phyloP scores from a whole-genome alignment of 73 alveolate genomes.

The Stentor roeselii region DNA sequence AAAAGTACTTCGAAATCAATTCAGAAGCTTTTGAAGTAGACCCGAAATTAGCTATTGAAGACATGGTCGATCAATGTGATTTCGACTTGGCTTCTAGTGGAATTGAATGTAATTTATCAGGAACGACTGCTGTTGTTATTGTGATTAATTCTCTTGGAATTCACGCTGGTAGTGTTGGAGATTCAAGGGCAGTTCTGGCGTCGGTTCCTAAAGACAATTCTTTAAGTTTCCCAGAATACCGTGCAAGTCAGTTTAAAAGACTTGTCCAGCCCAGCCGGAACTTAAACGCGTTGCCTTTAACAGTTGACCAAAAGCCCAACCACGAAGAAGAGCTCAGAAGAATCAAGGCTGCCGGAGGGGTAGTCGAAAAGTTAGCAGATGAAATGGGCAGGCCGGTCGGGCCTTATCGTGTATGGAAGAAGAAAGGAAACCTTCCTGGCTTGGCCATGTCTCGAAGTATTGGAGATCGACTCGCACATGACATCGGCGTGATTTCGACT shows the following conservation, averaged over 20 bases:
- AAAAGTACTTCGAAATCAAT: background rate
- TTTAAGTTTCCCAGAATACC: background rate
- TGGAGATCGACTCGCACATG: constrained; percentile 48
- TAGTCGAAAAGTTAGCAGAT: constrained; percentile 34
- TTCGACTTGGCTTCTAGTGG: background rate
- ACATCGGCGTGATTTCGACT: constrained; percentile 48
- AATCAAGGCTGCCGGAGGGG: constrained; percentile 43
- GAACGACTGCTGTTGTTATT: constrained; percentile 7
- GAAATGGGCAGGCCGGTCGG: constrained; percentile 42
- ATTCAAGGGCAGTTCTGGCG: constrained; percentile 47
- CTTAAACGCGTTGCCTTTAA: constrained; percentile 24
- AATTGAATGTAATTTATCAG: background rate
- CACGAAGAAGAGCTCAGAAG: constrained; percentile 33
- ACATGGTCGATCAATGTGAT: background rate
- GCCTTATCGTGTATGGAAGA: constrained; percentile 44
- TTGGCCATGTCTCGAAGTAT: constrained; percentile 54
- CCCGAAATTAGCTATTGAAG: background rate
- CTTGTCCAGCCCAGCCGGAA: constrained; percentile 38
- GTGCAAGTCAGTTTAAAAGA: background rate
- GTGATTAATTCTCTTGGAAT: background rate
- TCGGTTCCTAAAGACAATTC: constrained; percentile 15
- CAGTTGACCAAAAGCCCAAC: constrained; percentile 53
- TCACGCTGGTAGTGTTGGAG: constrained; percentile 50
- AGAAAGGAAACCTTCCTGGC: constrained; percentile 40
- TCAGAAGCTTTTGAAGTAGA: background rate